Evolutionary conservation across 768 basidiomycete genomes (phyloP), one percentile per base, ranked within the genome.

Genomic region (Termitomyces sp.): DNA sequence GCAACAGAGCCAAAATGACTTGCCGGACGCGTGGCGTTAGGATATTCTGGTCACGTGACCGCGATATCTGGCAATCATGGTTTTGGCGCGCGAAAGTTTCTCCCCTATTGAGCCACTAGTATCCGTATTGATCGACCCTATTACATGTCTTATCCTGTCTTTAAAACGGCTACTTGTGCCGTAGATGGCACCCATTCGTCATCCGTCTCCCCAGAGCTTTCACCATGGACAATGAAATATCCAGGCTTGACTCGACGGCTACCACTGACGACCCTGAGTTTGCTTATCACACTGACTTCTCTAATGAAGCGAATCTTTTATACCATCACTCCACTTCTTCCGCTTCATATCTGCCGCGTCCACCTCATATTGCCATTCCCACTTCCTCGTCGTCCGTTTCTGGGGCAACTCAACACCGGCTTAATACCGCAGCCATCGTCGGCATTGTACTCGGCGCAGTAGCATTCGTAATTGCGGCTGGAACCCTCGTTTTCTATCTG

Each of bases 361-460:
- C 59, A 48, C 36, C 57, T 52, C 62, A 63, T 48, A 58, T 63
- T 15, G 57, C 60, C 24, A 49, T 59, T 20, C 60, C 61, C 12
- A 45, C 49, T 58, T 20, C 49, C 11, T 37, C 36, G 18, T 44
- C 20, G 16, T 34, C 57, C 13, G 22, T 15, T 24, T 15, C 41
- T 11, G 7, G 24, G 20, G 41, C 31, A 34, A 6, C 6, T 20
- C 11, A 6, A 20, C 30, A 50, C 12, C 22, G n/a, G 15, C 39
- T 54, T n/a, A 61, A 59, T 41, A 54, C 41, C 11, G 63, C 59
- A 37, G 65, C 61, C 30, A 67, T 67, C 4, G 61, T 57, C 33
- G 67, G 63, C 2, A 64, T 62, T 8, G 54, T 66, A 22, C 12
- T 67, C 9, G 67, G 67, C 4, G 64, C 37, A n/a, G 33, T 58